Percentiles rank a stretch among this genome's conserved stretches.
These are phyloP conservation scores for Tetrapyrgos nigripes DNA, from an alignment of 1,284 basidiomycete genomes.

Conservation along the genomic window DNA sequence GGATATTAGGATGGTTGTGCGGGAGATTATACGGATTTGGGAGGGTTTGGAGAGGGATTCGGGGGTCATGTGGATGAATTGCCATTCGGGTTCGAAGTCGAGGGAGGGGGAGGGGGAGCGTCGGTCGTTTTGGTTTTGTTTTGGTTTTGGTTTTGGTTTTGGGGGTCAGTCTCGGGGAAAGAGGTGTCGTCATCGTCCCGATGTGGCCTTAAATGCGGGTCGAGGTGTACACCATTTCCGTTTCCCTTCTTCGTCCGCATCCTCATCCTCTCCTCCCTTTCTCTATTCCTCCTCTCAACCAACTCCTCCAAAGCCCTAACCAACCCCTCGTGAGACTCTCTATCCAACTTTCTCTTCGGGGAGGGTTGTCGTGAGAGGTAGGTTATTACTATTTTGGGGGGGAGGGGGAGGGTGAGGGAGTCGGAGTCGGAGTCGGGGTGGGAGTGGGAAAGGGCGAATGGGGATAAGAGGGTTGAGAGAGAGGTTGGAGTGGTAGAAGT, in stretches of 20 bases:
- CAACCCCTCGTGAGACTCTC: conserved; percentile 64
- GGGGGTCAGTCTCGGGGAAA: too few relatives aligned
- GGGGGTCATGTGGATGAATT: not conserved
- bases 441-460: too few relatives aligned
- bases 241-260: conserved; percentile 71
- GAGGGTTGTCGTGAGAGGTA: conserved; percentile 75
- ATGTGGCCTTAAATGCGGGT: too few relatives aligned
- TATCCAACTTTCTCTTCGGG: conserved; percentile 59
- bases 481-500: not conserved
- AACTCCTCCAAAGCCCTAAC: conserved; percentile 63
- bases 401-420: too few relatives aligned
- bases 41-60: not conserved
- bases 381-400: conserved; percentile 65
- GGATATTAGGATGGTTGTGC: conserved; percentile 47
- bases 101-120: too few relatives aligned
- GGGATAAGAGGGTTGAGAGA: not conserved
- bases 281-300: conserved; percentile 50
- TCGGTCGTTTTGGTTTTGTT: too few relatives aligned
- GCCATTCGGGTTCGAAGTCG: conserved; percentile 45
- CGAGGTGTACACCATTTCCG: conserved; percentile 72
- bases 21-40: not conserved
- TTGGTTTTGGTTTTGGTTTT: too few relatives aligned
- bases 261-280: conserved; percentile 69
- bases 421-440: too few relatives aligned
- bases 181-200: too few relatives aligned